Conservation (phyloP, 805 yeast species). For the Metschnikowia similis region DNA sequence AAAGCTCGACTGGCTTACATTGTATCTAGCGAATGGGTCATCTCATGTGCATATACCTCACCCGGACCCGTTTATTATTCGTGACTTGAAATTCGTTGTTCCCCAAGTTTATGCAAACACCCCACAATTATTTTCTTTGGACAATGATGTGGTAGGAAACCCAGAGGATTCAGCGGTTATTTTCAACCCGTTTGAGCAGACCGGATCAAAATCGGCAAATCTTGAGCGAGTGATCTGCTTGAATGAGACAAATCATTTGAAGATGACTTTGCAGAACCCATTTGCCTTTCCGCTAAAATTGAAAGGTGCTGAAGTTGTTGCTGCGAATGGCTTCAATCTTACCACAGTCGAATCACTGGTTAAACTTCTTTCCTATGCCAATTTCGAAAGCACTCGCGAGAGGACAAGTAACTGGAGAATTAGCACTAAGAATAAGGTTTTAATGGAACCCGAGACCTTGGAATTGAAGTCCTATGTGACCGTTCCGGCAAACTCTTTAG, state of each 20-base stretch:
- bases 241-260: constrained; percentile 55
- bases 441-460: not conserved
- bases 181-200: constrained; percentile 50
- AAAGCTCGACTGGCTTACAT: constrained; percentile 23
- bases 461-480: constrained; percentile 10
- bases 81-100: constrained; percentile 40
- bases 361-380: not conserved
- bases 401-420: constrained; percentile 2
- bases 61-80: constrained; percentile 70
- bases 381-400: constrained; percentile 2
- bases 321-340: constrained; percentile 25
- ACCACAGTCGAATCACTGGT: constrained; percentile 18
- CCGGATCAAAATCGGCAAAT: constrained; percentile 32
- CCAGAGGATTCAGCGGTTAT: constrained; percentile 14
- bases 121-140: constrained; percentile 6
- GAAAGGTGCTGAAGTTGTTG: constrained; percentile 40
- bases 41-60: constrained; percentile 38
- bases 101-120: constrained; percentile 3
- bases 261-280: constrained; percentile 69
- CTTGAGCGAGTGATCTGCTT: constrained; percentile 41
- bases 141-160: not conserved
- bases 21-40: constrained; percentile 20
- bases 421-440: not conserved
- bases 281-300: constrained; percentile 69
- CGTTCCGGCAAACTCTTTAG: constrained; percentile 26